Percentiles rank a stretch among this genome's conserved stretches.
Evolutionary conservation across 345 rosid species (phyloP).

Genomic region (Gossypium longicalyx): DNA sequence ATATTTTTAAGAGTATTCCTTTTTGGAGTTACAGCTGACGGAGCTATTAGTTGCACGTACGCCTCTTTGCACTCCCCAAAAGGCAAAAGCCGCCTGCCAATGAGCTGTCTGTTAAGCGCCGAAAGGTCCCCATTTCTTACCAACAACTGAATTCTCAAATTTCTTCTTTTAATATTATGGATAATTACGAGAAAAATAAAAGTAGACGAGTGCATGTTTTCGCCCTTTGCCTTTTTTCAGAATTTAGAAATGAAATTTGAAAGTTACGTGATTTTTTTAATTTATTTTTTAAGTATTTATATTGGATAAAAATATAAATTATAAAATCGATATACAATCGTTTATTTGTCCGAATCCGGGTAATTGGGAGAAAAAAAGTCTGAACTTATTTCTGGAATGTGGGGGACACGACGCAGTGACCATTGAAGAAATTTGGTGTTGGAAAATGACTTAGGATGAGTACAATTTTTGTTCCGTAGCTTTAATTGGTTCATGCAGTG

Average conservation of each 20-base stretch:
- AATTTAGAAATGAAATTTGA: too few species aligned
- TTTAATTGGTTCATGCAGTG: neutral
- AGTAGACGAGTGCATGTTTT: neutral
- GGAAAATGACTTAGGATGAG: neutral
- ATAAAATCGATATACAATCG: neutral
- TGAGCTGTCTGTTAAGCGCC: constrained; percentile 9
- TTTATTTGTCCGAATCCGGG: neutral
- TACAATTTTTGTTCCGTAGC: neutral
- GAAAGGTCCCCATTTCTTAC: constrained; percentile 4
- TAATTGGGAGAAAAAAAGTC: neutral
- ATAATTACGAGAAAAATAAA: neutral
- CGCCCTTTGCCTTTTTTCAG: too few species aligned
- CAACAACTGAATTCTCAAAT: neutral
- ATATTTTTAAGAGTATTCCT: neutral
- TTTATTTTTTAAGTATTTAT: too few species aligned
- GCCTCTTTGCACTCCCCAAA: constrained; percentile 53
- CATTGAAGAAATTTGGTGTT: neutral
- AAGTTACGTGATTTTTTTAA: too few species aligned
- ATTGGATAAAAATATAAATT: too few species aligned
- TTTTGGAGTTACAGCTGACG: neutral
- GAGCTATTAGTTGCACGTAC: constrained; percentile 7
- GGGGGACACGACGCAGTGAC: neutral
- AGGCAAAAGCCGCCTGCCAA: constrained; percentile 39
- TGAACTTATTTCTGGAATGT: neutral
- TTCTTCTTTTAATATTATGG: neutral